Evolutionary conservation across 352 stramenopile species (phyloP), one percentile per base, ranked within the genome.

Genomic region (Phytophthora pluvialis): DNA sequence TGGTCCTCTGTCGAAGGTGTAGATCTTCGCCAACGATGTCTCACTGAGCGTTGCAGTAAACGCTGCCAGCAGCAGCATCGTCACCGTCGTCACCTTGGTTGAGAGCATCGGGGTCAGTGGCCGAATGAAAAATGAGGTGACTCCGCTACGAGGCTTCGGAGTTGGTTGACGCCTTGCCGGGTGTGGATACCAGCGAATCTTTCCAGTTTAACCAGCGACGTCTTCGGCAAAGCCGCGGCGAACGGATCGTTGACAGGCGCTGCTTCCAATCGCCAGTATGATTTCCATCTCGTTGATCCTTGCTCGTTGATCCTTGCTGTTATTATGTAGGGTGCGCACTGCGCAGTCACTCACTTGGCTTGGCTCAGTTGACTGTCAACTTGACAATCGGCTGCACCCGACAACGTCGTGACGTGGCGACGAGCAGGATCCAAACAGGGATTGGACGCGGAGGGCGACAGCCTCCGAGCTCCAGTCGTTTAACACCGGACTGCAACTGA

Each of bases 181-280:
- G 18, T 60, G 12, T 31, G 21, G 31, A 40, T 54, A 54, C 29
- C 16, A 42, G 13, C 35, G 50, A 40, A 21, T 36, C 25, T 40
- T 46, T 13, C 15, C 6, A 1, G 33, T 29, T 44, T 44, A 52
- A 53, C 28, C 16, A 50, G 33, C 36, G 35, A 18, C 15, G 28
- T 42, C 25, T 47, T 49, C 40, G 13, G 10, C 33, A 64, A 64
- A 64, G 45, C 45, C 44, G 35, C 15, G 21, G 31, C n/a, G 31
- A 47, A 31, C 26, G 32, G 18, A 29, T 33, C 54, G 28, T 38
- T 50, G 45, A 53, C 10, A 58, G 29, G 8, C 25, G 16, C 52
- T 73, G 51, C 60, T 73, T 73, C 60, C 65, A 70, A 73, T 70
- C 65, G 49, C n/a, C 18, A 57, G 49, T 72, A 71, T 72, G 51